Conservation (phyloP, 176 grass and related monocot genomes). For the Eleusine indica region DNA sequence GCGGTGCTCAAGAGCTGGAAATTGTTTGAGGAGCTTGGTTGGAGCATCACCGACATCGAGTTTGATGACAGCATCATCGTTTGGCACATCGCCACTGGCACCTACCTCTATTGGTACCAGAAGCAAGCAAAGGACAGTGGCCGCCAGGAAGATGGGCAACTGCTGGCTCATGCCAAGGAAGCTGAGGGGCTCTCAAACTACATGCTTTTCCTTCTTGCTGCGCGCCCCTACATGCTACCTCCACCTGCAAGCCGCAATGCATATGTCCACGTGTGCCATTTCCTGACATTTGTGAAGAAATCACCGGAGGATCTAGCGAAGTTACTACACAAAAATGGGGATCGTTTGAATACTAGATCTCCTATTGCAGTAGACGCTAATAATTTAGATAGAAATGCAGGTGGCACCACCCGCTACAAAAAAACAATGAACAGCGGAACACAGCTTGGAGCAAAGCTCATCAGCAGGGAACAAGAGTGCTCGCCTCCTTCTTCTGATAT, state of each 20-base stretch:
- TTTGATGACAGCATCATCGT: background rate
- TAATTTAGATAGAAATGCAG: too few species aligned
- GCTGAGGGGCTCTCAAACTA: background rate
- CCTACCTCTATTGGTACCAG: background rate
- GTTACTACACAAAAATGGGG: background rate
- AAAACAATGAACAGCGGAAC: too few species aligned
- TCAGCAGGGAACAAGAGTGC: too few species aligned
- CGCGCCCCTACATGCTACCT: background rate
- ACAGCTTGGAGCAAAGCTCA: too few species aligned
- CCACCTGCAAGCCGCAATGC: background rate
- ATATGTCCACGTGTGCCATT: background rate
- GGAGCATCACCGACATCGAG: background rate
- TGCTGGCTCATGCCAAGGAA: background rate
- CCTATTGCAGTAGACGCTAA: too few species aligned
- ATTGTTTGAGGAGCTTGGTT: background rate
- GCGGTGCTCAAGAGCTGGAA: background rate
- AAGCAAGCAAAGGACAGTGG: background rate
- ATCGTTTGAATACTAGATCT: too few species aligned
- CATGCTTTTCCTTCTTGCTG: background rate
- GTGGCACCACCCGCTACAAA: too few species aligned
- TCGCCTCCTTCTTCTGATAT: too few species aligned
- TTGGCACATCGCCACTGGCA: background rate
- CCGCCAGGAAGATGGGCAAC: background rate
- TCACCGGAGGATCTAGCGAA: background rate
- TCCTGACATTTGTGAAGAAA: background rate